These are phyloP conservation scores for Angophora floribunda DNA, from an alignment of 345 rosid genomes.

Conservation along the genomic window DNA sequence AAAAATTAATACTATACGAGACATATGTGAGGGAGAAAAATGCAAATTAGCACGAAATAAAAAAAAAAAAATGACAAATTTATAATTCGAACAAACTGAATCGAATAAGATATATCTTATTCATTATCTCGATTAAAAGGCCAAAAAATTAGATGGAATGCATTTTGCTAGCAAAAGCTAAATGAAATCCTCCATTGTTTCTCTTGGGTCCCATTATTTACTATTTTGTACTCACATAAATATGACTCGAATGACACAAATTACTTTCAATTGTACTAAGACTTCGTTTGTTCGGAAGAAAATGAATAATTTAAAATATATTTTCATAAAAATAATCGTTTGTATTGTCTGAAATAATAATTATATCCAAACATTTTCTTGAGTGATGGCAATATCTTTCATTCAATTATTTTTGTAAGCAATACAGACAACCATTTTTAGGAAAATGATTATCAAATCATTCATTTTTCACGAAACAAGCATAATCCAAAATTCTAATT, in stretches of 20 bases:
- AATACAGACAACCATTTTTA: too few species aligned
- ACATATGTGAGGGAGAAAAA: neutral
- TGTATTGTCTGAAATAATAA: neutral
- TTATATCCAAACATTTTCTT: neutral
- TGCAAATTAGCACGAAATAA: neutral
- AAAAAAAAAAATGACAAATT: neutral
- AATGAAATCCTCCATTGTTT: neutral
- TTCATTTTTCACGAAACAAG: too few species aligned
- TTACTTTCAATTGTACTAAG: neutral
- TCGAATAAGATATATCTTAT: neutral
- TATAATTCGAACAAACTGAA: neutral
- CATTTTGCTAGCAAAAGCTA: neutral
- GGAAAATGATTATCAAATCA: too few species aligned
- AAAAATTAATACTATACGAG: neutral
- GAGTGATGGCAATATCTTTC: neutral
- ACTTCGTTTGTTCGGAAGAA: neutral
- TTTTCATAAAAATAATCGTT: neutral
- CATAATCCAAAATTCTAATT: neutral
- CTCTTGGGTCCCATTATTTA: neutral
- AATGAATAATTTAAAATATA: too few species aligned
- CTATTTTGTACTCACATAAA: neutral
- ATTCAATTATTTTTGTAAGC: neutral
- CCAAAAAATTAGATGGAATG: neutral
- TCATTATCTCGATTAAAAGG: neutral
- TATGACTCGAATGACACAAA: neutral